These are phyloP conservation scores for Lasiosphaeriaceae sp. DNA, from an alignment of 495 filamentous ascomycete species.

Conservation along the genomic window DNA sequence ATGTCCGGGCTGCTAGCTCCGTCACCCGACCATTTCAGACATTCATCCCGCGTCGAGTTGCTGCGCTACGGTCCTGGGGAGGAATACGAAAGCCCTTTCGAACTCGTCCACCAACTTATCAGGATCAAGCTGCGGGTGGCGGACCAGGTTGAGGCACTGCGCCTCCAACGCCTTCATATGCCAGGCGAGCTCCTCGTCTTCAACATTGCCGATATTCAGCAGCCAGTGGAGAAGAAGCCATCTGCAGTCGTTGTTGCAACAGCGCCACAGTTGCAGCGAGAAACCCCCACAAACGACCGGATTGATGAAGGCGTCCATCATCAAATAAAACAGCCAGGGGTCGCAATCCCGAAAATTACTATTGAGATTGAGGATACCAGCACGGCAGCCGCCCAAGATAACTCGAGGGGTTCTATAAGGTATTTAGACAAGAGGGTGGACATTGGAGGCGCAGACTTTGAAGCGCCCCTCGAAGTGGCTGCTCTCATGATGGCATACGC, in stretches of 20 bases:
- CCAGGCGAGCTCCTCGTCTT: neutral
- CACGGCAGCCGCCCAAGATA: too few relatives aligned
- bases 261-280: too few relatives aligned
- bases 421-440: neutral
- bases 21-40: neutral
- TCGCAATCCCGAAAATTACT: too few relatives aligned
- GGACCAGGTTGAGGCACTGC: neutral
- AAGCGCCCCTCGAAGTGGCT: neutral
- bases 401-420: neutral
- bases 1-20: neutral
- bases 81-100: slow-evolving; percentile 1
- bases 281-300: too few relatives aligned
- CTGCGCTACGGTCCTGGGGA: neutral
- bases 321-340: too few relatives aligned
- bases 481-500: too few relatives aligned
- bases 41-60: neutral
- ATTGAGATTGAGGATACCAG: too few relatives aligned
- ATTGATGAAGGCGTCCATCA: too few relatives aligned
- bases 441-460: neutral
- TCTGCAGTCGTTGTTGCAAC: neutral
- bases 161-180: neutral
- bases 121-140: neutral
- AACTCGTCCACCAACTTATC: neutral
- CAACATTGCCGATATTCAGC: neutral
- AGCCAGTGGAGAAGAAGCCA: neutral